phyloP scores from a whole-genome alignment of 2,329 filamentous ascomycete species.

The Emergomyces africanus region DNA sequence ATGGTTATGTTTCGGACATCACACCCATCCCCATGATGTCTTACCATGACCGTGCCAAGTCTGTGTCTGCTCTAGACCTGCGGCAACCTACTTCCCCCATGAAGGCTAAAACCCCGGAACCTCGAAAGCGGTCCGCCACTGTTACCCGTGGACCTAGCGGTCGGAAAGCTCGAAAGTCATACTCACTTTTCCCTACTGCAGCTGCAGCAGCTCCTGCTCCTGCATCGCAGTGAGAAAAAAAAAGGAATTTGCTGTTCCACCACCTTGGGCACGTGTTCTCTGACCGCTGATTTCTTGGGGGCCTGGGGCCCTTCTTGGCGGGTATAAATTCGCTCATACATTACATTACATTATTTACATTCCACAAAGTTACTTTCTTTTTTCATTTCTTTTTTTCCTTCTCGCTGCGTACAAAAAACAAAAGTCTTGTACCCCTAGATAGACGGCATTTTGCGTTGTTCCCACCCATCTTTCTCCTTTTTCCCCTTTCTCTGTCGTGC shows the following conservation, averaged over 20 bases:
- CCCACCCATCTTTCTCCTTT: no score
- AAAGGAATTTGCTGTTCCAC: not conserved
- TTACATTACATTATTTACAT: not conserved
- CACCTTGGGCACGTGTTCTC: not conserved
- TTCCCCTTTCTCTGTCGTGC: not conserved
- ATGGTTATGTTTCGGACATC: slow-evolving; percentile 16
- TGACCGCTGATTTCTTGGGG: not conserved
- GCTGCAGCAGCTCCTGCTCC: slow-evolving; percentile 11
- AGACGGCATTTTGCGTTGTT: not conserved
- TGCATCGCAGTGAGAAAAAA: slow-evolving; percentile 1
- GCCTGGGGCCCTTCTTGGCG: not conserved
- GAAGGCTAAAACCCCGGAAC: slow-evolving; percentile 13
- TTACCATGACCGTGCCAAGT: slow-evolving; percentile 26
- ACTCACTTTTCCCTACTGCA: slow-evolving; percentile 30
- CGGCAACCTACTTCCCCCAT: slow-evolving; percentile 8
- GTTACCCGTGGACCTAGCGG: slow-evolving; percentile 17
- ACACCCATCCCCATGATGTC: slow-evolving; percentile 10
- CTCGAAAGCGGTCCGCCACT: slow-evolving; percentile 14
- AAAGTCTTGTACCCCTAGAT: not conserved
- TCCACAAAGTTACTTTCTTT: not conserved
- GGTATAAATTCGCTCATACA: not conserved
- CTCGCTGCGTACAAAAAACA: not conserved
- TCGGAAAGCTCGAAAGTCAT: slow-evolving; percentile 30
- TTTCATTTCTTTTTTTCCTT: not conserved
- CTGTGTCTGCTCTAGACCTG: slow-evolving; percentile 22